Evolutionary conservation across 108 stramenopile species (phyloP).

Genomic region (Fragilaria crotonensis): DNA sequence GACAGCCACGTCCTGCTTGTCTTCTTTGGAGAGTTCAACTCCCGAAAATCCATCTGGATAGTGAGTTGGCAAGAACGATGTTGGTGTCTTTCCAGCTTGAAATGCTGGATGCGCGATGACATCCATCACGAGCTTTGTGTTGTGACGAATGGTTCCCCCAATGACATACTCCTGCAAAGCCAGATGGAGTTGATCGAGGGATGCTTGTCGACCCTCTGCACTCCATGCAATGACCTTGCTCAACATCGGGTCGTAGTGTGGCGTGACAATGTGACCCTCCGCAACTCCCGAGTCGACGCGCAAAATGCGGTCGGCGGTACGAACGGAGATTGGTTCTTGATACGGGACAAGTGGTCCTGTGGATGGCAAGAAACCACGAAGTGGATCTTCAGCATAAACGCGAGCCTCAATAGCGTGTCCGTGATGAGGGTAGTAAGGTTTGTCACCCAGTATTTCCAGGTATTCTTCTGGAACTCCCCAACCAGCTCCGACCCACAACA

Average conservation of each 20-base stretch:
- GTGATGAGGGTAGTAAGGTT: constrained; percentile 35
- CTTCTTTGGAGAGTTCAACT: constrained; percentile 40
- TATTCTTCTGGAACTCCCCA: constrained; percentile 42
- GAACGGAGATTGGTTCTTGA: constrained; percentile 34
- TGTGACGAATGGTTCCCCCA: constrained; percentile 82
- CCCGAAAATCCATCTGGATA: constrained; percentile 91
- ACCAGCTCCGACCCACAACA: constrained; percentile 85
- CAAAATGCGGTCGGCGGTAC: constrained; percentile 19
- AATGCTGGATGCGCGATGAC: constrained; percentile 75
- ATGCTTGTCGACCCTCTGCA: constrained; percentile 33
- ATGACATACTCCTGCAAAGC: constrained; percentile 92
- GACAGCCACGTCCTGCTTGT: constrained; percentile 53
- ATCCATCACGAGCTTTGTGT: constrained; percentile 74
- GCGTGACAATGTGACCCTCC: constrained; percentile 63
- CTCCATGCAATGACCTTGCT: constrained; percentile 85
- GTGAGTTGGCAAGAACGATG: constrained; percentile 83
- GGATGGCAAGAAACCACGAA: constrained; percentile 89
- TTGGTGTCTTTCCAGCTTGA: constrained; percentile 77
- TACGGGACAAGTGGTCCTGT: constrained; percentile 74
- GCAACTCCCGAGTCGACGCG: constrained; percentile 87
- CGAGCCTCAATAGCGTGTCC: constrained; percentile 85
- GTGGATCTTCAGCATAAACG: constrained; percentile 97
- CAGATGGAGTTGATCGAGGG: constrained; percentile 55
- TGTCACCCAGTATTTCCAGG: constrained; percentile 37
- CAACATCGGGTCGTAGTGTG: constrained; percentile 93